Base-by-base conservation (phyloP, 2,329 filamentous ascomycete genomes). In the Cladosporium sp. region DNA sequence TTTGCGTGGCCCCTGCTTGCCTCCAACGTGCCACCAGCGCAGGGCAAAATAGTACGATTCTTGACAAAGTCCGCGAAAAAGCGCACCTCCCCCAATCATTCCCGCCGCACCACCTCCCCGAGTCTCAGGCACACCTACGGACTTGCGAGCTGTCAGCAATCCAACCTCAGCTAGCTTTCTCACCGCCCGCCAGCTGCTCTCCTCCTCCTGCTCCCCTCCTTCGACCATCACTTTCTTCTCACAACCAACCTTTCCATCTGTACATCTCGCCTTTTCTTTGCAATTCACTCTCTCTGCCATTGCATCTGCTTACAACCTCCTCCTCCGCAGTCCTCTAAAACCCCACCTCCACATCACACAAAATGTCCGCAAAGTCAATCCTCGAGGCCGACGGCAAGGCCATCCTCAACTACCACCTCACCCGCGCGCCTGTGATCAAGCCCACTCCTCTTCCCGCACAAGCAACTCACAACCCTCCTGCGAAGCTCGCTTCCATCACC, bases 331-430 rank as follows among this genome's bases (percentile, higher is more conserved):
- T 47, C 59, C 54, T 59, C 44, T 59, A 51, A 61, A 65, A 38
- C 62, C 64, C 66, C 68, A 68, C 52, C 63, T 58, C 44, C 64
- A 66, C 67, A 69, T 61, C 71, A 68, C 68, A 67, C 81, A 87
- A 77, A 77, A 96, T 96, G 92, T 93, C 92, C 80, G 92, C 95
- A 82, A 99, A 99, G 86, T 91, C 94, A 74, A 98, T 99, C 80
- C 84, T 91, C 87, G 95, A 99, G 87, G 94, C 94, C 87, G 95
- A 99, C 86, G 95, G 95, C 88, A 99, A 99, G 91, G 95, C 95
- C 88, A 98, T 99, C 86, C 88, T 99, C 88, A 98, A 97, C 91
- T 99, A 98, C 88, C 95, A 98, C 87, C 93, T 99, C 83, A 98
- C 95, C 76, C 91, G 95, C 80, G 92, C 95, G 74, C 90, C 93